Evolutionary conservation across 1,284 basidiomycete genomes (phyloP), one percentile per base, ranked within the genome.

Genomic region (Sutorius eximius): DNA sequence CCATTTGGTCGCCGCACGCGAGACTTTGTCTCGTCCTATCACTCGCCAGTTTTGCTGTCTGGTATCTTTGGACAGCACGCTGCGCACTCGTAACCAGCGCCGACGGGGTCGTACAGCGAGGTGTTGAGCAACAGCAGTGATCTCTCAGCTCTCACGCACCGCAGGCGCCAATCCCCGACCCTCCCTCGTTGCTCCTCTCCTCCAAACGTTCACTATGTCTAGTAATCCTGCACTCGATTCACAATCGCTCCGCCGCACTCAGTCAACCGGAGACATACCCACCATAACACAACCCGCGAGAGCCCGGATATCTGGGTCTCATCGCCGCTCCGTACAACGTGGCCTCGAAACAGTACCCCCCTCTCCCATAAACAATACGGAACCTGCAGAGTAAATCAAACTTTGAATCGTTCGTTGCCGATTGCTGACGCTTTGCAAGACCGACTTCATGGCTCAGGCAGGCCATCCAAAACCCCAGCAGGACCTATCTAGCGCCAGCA

Each of bases 201-300:
- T 53, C 55, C 30, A 18, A 57, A 61, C 66, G 44, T 52, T 62
- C 61, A 59, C 49, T 55, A 70, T 73, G 71, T 59, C 71, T 45
- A 59, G 59, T 33, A 42, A 63, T 42, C 59, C 59, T 27, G 47
- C 64, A 36, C 51, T 59, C 47, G 68, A 73, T 60, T 69, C 67
- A 51, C 68, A 70, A 60, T 69, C 63, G 57, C 60, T 71, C 36
- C 67, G 72, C 41, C 59, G 71, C 49, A 73, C 69, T 8, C 71
- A 71, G 59, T 73, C 69, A 3, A 72, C 71, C n/a, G 69, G 71
- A 1, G 66, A 71, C 60, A 71, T 73, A 48, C 68, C 68, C 24
- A 55, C 69, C 5, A 15, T 61, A 22, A 40, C 60, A 27, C 64
- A 51, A 37, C 66, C 71, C 13, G 24, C 59, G 3, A 57, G 69